These are phyloP conservation scores for Rubroshorea leprosula DNA, from an alignment of 345 rosid species.

Conservation along the genomic window DNA sequence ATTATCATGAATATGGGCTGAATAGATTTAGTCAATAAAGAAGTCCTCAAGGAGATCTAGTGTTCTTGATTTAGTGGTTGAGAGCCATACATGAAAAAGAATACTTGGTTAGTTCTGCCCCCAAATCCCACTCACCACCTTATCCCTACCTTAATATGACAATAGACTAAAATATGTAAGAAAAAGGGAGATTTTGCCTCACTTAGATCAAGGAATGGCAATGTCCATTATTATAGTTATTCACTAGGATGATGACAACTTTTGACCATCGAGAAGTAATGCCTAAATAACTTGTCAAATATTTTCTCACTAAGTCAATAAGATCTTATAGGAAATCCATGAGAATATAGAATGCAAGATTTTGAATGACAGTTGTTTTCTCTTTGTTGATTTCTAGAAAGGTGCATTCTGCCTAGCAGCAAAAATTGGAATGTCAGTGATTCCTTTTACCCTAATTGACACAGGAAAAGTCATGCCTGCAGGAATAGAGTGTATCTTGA, in stretches of 20 bases:
- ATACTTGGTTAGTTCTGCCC: too few relatives aligned
- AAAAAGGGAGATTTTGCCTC: too few relatives aligned
- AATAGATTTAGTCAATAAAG: not conserved
- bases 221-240: too few relatives aligned
- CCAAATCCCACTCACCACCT: too few relatives aligned
- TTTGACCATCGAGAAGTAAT: too few relatives aligned
- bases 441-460: slow-evolving; percentile 80
- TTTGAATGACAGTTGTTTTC: slow-evolving; percentile 13
- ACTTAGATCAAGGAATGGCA: too few relatives aligned
- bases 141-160: too few relatives aligned
- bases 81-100: too few relatives aligned
- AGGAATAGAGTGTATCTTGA: slow-evolving; percentile 68
- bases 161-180: too few relatives aligned
- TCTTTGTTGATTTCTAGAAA: slow-evolving; percentile 45
- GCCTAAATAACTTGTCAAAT: too few relatives aligned
- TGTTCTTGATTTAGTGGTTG: not conserved
- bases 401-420: slow-evolving; percentile 94
- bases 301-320: too few relatives aligned
- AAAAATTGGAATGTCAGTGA: slow-evolving; percentile 69
- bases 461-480: slow-evolving; percentile 92
- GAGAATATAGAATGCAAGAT: not conserved
- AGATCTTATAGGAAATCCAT: not conserved
- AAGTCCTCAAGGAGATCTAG: not conserved
- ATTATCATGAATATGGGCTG: not conserved
- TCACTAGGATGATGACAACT: too few relatives aligned